Evolutionary conservation across 164 flowering plant species (phyloP).

Genomic region (Vitis amurensis): DNA sequence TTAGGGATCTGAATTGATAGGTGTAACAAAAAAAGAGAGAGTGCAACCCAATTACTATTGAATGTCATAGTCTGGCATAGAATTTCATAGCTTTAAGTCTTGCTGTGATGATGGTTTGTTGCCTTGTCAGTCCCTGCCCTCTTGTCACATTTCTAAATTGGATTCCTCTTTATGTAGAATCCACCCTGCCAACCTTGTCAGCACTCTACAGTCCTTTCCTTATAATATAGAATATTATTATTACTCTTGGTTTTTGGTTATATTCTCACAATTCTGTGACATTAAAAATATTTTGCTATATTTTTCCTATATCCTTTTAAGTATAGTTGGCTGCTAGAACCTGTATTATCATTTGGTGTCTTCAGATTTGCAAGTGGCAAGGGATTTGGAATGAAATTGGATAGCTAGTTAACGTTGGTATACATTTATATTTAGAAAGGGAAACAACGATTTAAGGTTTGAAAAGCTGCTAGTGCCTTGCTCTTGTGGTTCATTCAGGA

Average conservation of each 20-base stretch:
- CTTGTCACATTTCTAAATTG: no score
- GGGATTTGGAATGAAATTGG: not conserved
- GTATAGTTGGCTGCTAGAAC: not conserved
- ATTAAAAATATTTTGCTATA: not conserved
- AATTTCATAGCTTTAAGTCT: no score
- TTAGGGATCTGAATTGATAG: no score
- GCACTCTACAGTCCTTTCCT: no score
- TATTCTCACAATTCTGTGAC: not conserved
- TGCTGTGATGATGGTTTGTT: no score
- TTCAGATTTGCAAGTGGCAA: not conserved
- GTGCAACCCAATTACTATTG: no score
- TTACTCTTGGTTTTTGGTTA: not conserved
- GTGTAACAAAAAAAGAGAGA: no score
- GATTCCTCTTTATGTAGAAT: no score
- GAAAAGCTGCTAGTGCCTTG: not conserved
- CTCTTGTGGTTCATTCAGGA: not conserved
- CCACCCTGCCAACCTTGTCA: no score
- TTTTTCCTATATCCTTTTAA: not conserved
- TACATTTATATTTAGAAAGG: not conserved
- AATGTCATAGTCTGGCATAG: no score
- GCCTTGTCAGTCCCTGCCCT: no score
- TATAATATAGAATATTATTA: not conserved
- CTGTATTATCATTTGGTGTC: not conserved
- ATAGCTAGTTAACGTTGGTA: not conserved
- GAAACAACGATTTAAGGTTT: not conserved